Conservation (phyloP, 495 filamentous ascomycete genomes). For the Hypomontagnella submonticulosa region DNA sequence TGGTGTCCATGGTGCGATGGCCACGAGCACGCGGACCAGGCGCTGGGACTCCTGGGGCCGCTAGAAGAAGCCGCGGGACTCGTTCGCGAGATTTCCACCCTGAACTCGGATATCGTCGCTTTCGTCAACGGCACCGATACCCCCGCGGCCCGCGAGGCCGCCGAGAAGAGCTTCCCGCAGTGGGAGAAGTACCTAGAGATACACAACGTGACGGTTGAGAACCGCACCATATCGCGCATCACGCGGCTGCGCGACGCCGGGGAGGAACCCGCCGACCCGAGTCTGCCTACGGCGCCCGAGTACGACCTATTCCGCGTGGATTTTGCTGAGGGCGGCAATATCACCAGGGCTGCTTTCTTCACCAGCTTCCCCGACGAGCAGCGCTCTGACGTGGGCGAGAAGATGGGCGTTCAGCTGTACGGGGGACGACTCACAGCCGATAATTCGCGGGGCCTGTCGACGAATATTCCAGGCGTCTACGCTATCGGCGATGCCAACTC, state of each 20-base stretch:
- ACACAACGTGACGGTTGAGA: slow-evolving; percentile 63
- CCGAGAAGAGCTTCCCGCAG: slow-evolving; percentile 53
- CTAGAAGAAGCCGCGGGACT: slow-evolving; percentile 53
- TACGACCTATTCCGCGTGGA: slow-evolving; percentile 65
- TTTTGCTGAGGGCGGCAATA: slow-evolving; percentile 59
- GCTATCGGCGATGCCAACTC: slow-evolving; percentile 67
- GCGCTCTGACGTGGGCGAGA: slow-evolving; percentile 47
- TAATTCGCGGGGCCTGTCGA: slow-evolving; percentile 50
- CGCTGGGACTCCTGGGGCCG: slow-evolving; percentile 62
- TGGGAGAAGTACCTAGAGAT: slow-evolving; percentile 60
- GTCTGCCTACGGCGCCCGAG: slow-evolving; percentile 50
- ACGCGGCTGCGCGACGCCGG: slow-evolving; percentile 59
- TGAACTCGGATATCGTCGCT: slow-evolving; percentile 55
- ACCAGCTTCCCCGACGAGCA: slow-evolving; percentile 62
- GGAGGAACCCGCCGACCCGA: slow-evolving; percentile 50
- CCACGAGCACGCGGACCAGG: slow-evolving; percentile 65
- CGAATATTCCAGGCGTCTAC: slow-evolving; percentile 63
- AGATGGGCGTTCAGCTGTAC: slow-evolving; percentile 57
- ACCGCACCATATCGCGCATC: slow-evolving; percentile 62
- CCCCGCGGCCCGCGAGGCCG: slow-evolving; percentile 49
- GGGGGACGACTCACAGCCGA: slow-evolving; percentile 60
- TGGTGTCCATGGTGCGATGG: slow-evolving; percentile 74
- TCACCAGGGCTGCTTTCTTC: slow-evolving; percentile 62
- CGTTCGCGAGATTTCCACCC: slow-evolving; percentile 61
- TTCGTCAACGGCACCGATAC: slow-evolving; percentile 68